Conservation (phyloP, 1,284 basidiomycete species). For the Peniophora sp. region DNA sequence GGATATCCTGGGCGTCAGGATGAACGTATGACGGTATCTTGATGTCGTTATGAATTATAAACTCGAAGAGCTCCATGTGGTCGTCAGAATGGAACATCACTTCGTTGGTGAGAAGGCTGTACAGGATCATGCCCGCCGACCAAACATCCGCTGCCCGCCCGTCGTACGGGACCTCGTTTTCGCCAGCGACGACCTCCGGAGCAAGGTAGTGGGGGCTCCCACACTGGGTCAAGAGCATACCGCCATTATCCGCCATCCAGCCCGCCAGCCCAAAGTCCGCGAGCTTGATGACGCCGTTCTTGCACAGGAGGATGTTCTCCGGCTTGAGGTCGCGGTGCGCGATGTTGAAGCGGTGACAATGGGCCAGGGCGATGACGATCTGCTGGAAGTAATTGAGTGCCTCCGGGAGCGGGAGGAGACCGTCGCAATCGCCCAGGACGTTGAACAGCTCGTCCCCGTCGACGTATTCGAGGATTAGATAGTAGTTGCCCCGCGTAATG, state of each 20-base stretch:
- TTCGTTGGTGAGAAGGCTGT: constrained; percentile 83
- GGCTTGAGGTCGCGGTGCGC: constrained; percentile 97
- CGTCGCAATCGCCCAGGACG: constrained; percentile 68
- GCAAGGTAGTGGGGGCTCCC: constrained; percentile 97
- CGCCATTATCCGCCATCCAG: constrained; percentile 55
- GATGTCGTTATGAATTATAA: constrained; percentile 80
- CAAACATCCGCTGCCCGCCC: constrained; percentile 92
- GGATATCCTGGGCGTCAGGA: constrained; percentile 72
- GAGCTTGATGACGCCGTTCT: constrained; percentile 86
- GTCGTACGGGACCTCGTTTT: constrained; percentile 58
- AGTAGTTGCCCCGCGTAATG: constrained; percentile 89
- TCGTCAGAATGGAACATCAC: constrained; percentile 93
- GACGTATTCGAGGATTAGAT: constrained; percentile 94
- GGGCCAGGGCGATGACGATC: constrained; percentile 90
- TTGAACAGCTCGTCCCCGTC: constrained; percentile 98
- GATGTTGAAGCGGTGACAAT: constrained; percentile 96
- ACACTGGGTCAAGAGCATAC: constrained; percentile 84
- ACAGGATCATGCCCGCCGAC: constrained; percentile 97
- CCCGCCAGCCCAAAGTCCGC: constrained; percentile 99
- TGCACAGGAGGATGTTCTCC: constrained; percentile 89
- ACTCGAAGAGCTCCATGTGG: constrained; percentile 69
- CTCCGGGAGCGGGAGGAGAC: constrained; percentile 73
- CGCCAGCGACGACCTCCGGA: constrained; percentile 88
- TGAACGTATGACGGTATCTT: constrained; percentile 81
- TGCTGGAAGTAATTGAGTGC: constrained; percentile 96